phyloP scores from a whole-genome alignment of 2,329 filamentous ascomycete species.

The Xylariaceae sp. region DNA sequence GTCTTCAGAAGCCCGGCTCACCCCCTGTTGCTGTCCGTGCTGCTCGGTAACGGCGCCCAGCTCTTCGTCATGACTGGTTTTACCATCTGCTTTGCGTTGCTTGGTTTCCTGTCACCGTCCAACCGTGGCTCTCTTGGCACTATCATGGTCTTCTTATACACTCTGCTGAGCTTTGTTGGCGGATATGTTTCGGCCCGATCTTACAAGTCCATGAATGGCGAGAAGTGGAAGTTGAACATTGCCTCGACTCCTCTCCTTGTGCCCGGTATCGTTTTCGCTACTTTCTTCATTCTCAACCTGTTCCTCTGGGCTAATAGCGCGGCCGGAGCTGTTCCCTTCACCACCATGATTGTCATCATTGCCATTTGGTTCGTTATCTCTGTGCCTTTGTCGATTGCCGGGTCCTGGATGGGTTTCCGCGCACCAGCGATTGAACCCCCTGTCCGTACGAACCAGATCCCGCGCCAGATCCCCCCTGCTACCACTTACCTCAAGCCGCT shows the following conservation, averaged over 20 bases:
- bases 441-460: conserved; percentile 95
- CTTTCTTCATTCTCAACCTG: conserved; percentile 91
- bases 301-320: conserved; percentile 94
- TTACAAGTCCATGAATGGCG: conserved; percentile 93
- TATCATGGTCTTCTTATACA: conserved; percentile 89
- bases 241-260: conserved; percentile 79
- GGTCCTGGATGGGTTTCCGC: conserved; percentile 91
- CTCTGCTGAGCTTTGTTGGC: conserved; percentile 83
- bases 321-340: conserved; percentile 90
- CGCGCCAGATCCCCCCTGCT: conserved; percentile 84
- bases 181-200: conserved; percentile 82
- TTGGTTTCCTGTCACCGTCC: conserved; percentile 92
- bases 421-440: conserved; percentile 66
- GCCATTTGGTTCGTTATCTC: conserved; percentile 97
- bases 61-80: conserved; percentile 96
- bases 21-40: conserved; percentile 76
- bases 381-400: conserved; percentile 80
- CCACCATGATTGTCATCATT: conserved; percentile 91
- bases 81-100: conserved; percentile 86
- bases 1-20: conserved; percentile 86
- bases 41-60: conserved; percentile 90
- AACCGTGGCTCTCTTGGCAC: conserved; percentile 92
- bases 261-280: conserved; percentile 76
- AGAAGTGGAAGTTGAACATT: conserved; percentile 93
- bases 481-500: conserved; percentile 78